Evolutionary conservation across 2,329 filamentous ascomycete genomes (phyloP), one percentile per base, ranked within the genome.

Genomic region (Didymella glomerata): DNA sequence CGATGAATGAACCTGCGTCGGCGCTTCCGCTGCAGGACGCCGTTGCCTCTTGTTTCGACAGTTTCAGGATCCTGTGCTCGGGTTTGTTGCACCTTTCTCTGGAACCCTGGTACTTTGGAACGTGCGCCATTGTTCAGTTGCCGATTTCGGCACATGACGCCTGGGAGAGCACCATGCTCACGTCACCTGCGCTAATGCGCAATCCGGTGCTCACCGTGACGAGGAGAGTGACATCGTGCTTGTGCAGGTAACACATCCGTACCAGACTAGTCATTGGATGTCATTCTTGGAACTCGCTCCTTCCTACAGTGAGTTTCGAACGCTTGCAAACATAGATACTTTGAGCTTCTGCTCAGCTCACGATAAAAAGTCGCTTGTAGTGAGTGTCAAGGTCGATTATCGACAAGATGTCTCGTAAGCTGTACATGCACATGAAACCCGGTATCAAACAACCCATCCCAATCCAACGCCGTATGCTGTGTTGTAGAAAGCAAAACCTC

Each of bases 401-500:
- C 42, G 56, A 50, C 27, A 47, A 50, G 32, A n/a, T 36, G 36
- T 49, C 25, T 46, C 47, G 34, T 54, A 38, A 54, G 41, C 34
- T 59, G 24, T 51, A 54, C 56, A 53, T 54, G 46, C 50, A 49
- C 20, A 45, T 49, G 27, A 49, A 57, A 54, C 11, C 45, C 50
- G 25, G 46, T 54, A 58, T 49, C 49, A 58, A 49, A 54, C 56
- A 57, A 45, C 22, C 56, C 47, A 47, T 50, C 50, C 57, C 51
- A 38, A 47, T 40, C 10, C 32, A 68, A 68, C 66, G 66, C 66
- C 66, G 38, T 66, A 27, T 68, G 55, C 59, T 60, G 60, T 63
- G 57, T 61, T 60, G 32, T 54, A 28, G 36, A 67, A 59, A 62
- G 48, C 50, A 54, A 49, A 53, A 48, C 42, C 32, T 56, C 40